Evolutionary conservation across 129 eudicot species (phyloP).

Genomic region (Ambrosia artemisiifolia): DNA sequence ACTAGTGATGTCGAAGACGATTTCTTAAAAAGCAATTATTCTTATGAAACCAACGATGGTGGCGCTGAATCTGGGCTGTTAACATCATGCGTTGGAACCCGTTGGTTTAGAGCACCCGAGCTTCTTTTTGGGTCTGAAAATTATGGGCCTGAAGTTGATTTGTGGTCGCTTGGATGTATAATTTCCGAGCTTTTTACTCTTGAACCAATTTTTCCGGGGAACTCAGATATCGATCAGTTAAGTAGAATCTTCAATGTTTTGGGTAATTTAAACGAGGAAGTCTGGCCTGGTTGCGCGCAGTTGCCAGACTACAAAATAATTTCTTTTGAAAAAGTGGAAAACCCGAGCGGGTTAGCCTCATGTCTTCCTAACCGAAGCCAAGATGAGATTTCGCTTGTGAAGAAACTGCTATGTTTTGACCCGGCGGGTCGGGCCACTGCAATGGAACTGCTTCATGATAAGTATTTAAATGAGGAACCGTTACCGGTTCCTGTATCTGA

Average conservation of each 20-base stretch:
- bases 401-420: conserved; percentile 63
- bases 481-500: conserved; percentile 59
- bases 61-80: conserved; percentile 47
- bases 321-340: conserved; percentile 62
- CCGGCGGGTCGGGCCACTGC: conserved; percentile 88
- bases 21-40: conserved; percentile 40
- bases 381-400: conserved; percentile 62
- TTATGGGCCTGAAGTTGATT: conserved; percentile 79
- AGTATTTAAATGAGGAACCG: conserved; percentile 85
- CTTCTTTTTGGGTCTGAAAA: conserved; percentile 86
- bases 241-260: conserved; percentile 61
- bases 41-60: conserved; percentile 51
- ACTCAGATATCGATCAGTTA: conserved; percentile 89
- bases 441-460: conserved; percentile 87
- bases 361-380: conserved; percentile 57
- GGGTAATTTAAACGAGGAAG: conserved; percentile 73
- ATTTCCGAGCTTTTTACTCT: conserved; percentile 85
- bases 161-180: conserved; percentile 93
- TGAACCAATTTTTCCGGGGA: conserved; percentile 80
- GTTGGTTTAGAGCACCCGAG: conserved; percentile 97
- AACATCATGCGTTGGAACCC: conserved; percentile 94
- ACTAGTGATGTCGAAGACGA: conserved; percentile 76
- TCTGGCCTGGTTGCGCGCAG: conserved; percentile 66
- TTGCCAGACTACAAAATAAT: conserved; percentile 77
- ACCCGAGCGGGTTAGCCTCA: conserved; percentile 73